Base-by-base conservation (phyloP, 768 basidiomycete genomes). In the Lepiota venenata region DNA sequence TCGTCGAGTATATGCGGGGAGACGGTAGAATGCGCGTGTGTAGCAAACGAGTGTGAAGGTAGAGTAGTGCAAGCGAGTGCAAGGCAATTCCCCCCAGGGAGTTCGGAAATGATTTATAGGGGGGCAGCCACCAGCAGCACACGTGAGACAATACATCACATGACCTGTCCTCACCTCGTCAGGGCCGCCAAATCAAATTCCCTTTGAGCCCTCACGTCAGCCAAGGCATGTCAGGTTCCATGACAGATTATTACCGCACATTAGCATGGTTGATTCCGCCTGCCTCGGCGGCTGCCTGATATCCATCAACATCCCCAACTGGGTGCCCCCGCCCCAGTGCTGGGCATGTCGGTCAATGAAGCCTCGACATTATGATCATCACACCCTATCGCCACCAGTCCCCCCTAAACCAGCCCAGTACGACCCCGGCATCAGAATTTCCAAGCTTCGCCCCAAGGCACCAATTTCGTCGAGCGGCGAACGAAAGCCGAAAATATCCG, bases 11-110 rank as follows among this genome's bases (percentile, higher is more conserved):
- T 39, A 25, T 41, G 37, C 25, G 39, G 48, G 29, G 3, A 27
- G 35, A 51, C 16, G 47, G 11, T 8, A 16, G n/a, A 18, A 47
- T 36, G 16, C 2, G 18, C 25, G 21, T n/a, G 21, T 16, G 35
- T 39, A 22, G 27, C 41, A 54, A n/a, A 54, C 27, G 52, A 54
- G 37, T 36, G 52, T 54, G 22, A 29, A 47, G 44, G 40, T 54
- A 53, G n/a, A n/a, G 52, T 15, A n/a, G 3, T 47, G 25, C 37
- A 40, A 49, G 36, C 39, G 48, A n/a, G 10, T 21, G 37, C 4
- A 32, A 4, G 10, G 32, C 32, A 9, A 32, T 4, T 32, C 32
- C 8, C 32, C 32, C 6, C 32, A 32, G 32, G 2, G 4, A 32
- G 10, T 11, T n/a, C n/a, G n/a, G n/a, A n/a, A n/a, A n/a, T n/a